Evolutionary conservation across 495 filamentous ascomycete genomes (phyloP).

Genomic region (Acidiella bohemica): DNA sequence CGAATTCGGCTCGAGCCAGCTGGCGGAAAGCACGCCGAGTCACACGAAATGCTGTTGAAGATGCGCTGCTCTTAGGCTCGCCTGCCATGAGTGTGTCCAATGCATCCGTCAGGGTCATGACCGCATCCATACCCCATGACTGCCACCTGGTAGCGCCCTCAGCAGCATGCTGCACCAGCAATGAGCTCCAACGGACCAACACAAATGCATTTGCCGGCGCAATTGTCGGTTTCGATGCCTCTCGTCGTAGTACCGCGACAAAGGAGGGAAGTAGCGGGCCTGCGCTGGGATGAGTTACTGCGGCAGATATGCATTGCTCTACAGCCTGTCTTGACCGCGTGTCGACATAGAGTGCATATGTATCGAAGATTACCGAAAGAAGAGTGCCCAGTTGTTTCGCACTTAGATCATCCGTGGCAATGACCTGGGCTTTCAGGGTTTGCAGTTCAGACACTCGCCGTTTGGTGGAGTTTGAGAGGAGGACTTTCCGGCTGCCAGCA

Average conservation of each 20-base stretch:
- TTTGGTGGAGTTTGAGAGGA: conserved; percentile 38
- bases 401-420: conserved; percentile 32
- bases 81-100: conserved; percentile 65
- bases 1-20: conserved; percentile 45
- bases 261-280: conserved; percentile 46
- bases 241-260: conserved; percentile 41
- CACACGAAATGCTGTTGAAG: conserved; percentile 52
- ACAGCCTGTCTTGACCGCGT: conserved; percentile 69
- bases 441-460: conserved; percentile 34
- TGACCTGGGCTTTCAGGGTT: conserved; percentile 30
- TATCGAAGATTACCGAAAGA: conserved; percentile 63
- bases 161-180: conserved; percentile 50
- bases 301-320: conserved; percentile 54
- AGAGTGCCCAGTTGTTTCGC: conserved; percentile 24
- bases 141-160: conserved; percentile 43
- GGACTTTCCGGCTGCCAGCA: conserved; percentile 14
- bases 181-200: conserved; percentile 76
- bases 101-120: conserved; percentile 48
- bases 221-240: conserved; percentile 60
- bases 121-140: conserved; percentile 48
- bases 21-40: conserved; percentile 40
- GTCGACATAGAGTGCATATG: conserved; percentile 77
- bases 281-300: conserved; percentile 41
- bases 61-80: conserved; percentile 43
- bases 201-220: conserved; percentile 72